phyloP scores from a whole-genome alignment of 257 asterid species.

The Capsicum rhomboideum region DNA sequence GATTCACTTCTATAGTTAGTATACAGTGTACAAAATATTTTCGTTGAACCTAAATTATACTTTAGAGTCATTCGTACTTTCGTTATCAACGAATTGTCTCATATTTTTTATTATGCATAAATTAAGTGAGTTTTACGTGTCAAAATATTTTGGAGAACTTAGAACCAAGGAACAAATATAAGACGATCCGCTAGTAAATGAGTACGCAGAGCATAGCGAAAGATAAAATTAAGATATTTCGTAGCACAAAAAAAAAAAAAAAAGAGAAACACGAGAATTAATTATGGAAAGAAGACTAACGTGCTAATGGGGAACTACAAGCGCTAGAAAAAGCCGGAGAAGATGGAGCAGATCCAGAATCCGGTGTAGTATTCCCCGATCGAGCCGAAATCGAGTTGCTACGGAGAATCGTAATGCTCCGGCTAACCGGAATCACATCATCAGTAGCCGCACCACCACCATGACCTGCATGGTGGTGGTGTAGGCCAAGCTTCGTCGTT shows the following conservation, averaged over 20 bases:
- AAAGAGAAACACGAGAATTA: too few species aligned
- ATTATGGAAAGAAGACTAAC: conserved; percentile 19
- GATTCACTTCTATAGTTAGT: background rate
- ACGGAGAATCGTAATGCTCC: conserved; percentile 56
- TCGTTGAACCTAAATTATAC: background rate
- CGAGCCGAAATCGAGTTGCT: conserved; percentile 12
- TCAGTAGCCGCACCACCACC: background rate
- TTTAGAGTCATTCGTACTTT: background rate
- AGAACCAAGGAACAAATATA: background rate
- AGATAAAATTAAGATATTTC: background rate
- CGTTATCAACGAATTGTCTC: background rate
- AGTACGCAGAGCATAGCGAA: too few species aligned
- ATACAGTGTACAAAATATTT: background rate
- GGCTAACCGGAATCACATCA: conserved; percentile 27
- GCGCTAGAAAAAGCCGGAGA: conserved; percentile 50
- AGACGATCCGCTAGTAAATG: background rate
- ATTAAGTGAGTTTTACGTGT: background rate
- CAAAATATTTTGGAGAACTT: background rate
- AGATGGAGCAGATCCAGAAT: conserved; percentile 40
- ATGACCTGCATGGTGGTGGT: background rate
- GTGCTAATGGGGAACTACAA: conserved; percentile 54
- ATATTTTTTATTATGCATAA: background rate
- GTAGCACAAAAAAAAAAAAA: too few species aligned
- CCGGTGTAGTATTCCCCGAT: conserved; percentile 21
- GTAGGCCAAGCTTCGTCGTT: conserved; percentile 1